Evolutionary conservation across 345 rosid genomes (phyloP), one percentile per base, ranked within the genome.

Genomic region (Turnera subulata): DNA sequence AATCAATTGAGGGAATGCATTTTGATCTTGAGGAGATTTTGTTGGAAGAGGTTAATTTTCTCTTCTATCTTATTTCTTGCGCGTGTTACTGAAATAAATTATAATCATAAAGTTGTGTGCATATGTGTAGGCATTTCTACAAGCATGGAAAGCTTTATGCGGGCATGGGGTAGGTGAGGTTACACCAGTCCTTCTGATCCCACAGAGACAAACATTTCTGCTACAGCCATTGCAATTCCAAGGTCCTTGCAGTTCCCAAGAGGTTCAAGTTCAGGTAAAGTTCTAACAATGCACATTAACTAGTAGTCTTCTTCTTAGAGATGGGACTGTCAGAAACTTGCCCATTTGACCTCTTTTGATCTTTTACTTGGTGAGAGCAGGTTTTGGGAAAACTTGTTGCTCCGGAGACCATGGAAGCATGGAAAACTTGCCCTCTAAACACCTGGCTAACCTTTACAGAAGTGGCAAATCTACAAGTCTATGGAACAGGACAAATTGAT

Each of bases 191-290:
- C 72, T 77, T 2, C 35, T 20, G 6, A 59, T 67, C 9, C 72
- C 78, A 1, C 44, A 17, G 0, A 24, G 37, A 0, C 60, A 38
- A 38, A 54, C 25, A 22, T 78, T 78, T 64, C 24, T 52, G 6
- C 21, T 78, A 11, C 32, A 58, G 12, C 63, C 68, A n/a, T 0
- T 29, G 23, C 1, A 6, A 15, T 78, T 74, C 24, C 4, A 2
- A 0, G 78, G 82, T 22, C 76, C 82, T 15, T 78, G 82, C 59
- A 65, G 58, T 35, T 50, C 76, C 14, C 20, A 9, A 6, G 17
- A 2, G 0, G 1, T 62, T n/a, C 25, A 22, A 14, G 6, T 61
- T 49, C 53, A 64, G 53, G 82, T 65, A 45, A 29, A n/a, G n/a
- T n/a, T n/a, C n/a, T n/a, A n/a, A n/a, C n/a, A n/a, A n/a, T n/a